phyloP scores from a whole-genome alignment of 768 basidiomycete genomes.

The Dentipellis fragilis region DNA sequence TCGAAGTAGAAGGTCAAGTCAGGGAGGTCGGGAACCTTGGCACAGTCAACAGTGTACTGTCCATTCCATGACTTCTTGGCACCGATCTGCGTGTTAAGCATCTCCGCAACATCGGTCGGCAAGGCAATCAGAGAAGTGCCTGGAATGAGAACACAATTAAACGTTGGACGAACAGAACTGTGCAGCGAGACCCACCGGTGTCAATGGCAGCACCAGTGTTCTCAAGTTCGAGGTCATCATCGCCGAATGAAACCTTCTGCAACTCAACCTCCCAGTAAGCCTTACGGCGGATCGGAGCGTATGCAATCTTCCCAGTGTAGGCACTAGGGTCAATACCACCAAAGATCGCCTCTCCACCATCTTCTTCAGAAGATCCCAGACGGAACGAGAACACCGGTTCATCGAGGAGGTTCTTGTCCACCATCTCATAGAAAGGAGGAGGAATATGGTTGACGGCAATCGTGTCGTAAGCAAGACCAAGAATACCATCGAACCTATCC shows the following conservation, averaged over 20 bases:
- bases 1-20: conserved; percentile 77
- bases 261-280: conserved; percentile 99
- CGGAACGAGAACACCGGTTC: conserved; percentile 91
- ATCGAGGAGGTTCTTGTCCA: conserved; percentile 73
- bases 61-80: conserved; percentile 94
- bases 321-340: conserved; percentile 77
- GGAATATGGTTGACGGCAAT: conserved; percentile 89
- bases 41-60: conserved; percentile 87
- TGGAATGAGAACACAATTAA: conserved; percentile 16
- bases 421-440: conserved; percentile 93
- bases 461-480: conserved; percentile 91
- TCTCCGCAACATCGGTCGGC: conserved; percentile 92
- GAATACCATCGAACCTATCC: conserved; percentile 84
- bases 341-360: conserved; percentile 86
- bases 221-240: conserved; percentile 82
- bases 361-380: conserved; percentile 73
- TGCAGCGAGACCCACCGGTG: conserved; percentile 43
- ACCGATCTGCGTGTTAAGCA: conserved; percentile 93
- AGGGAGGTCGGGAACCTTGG: conserved; percentile 75
- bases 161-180: background rate
- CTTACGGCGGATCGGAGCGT: conserved; percentile 88
- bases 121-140: conserved; percentile 92
- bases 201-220: conserved; percentile 92
- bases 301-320: conserved; percentile 72
- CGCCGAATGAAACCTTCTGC: conserved; percentile 74